These are phyloP conservation scores for Purpureocillium takamizusanense DNA, from an alignment of 2,329 filamentous ascomycete genomes.

Conservation along the genomic window DNA sequence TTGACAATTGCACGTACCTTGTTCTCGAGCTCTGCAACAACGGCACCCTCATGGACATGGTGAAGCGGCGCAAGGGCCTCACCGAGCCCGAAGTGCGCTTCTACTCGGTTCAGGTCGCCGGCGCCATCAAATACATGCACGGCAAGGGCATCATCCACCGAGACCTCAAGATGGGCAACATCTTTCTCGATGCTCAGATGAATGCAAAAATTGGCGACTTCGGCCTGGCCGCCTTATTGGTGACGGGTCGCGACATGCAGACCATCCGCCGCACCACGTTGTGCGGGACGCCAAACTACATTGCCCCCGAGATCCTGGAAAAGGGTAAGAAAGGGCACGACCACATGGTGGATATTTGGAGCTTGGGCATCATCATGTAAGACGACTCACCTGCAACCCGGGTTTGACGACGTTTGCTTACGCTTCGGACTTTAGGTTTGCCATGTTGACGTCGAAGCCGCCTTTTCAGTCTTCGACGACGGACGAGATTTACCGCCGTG, in stretches of 20 bases:
- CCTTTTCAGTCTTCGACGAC: constrained; percentile 90
- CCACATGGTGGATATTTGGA: constrained; percentile 98
- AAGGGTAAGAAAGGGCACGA: constrained; percentile 93
- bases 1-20: constrained; percentile 81
- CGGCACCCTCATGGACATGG: constrained; percentile 95
- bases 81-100: constrained; percentile 91
- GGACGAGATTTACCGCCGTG: constrained; percentile 74
- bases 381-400: background rate
- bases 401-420: background rate
- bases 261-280: constrained; percentile 81
- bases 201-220: constrained; percentile 98
- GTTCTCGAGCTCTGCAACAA: constrained; percentile 92
- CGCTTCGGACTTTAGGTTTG: constrained; percentile 51
- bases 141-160: constrained; percentile 91
- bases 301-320: constrained; percentile 91
- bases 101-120: constrained; percentile 89
- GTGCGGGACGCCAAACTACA: constrained; percentile 96
- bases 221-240: constrained; percentile 81
- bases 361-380: constrained; percentile 88
- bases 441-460: constrained; percentile 91
- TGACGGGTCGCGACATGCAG: constrained; percentile 84
- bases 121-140: constrained; percentile 97
- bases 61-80: constrained; percentile 81
- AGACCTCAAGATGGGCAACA: constrained; percentile 95
- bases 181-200: constrained; percentile 91